These are phyloP conservation scores for Volutella citrinella DNA, from an alignment of 2,329 filamentous ascomycete genomes.

Conservation along the genomic window DNA sequence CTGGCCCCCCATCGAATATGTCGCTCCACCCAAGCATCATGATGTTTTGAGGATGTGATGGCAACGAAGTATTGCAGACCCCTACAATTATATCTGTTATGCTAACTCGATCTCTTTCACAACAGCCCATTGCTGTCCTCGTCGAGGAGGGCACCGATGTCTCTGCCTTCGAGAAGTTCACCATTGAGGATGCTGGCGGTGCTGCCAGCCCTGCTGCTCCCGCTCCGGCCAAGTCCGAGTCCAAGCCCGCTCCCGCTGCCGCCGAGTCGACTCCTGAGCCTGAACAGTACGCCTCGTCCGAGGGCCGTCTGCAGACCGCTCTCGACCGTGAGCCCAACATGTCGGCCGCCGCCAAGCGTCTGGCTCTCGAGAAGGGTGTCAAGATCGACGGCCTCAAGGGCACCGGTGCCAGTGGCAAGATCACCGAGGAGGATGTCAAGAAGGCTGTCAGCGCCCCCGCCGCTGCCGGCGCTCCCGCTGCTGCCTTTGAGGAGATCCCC, in stretches of 20 bases:
- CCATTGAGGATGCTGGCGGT: conserved; percentile 85
- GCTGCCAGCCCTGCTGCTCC: conserved; percentile 60
- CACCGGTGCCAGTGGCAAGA: conserved; percentile 77
- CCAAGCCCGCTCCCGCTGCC: conserved; percentile 53
- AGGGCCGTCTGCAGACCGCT: conserved; percentile 75
- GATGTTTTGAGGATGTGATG: no score
- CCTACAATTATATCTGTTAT: no score
- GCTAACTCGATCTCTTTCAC: conserved; percentile 12
- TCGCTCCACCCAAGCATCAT: no score
- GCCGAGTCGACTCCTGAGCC: conserved; percentile 47
- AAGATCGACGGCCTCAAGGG: conserved; percentile 79
- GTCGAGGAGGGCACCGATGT: conserved; percentile 90
- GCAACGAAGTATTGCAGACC: no score
- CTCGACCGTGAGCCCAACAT: conserved; percentile 80
- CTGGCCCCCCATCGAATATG: no score
- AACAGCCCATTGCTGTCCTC: conserved; percentile 89
- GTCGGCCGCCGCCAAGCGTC: conserved; percentile 69
- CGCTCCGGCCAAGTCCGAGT: conserved; percentile 62
- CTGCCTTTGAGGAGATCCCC: conserved; percentile 79
- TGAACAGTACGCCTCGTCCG: conserved; percentile 69
- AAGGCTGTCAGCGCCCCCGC: conserved; percentile 66
- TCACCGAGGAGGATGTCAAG: conserved; percentile 91
- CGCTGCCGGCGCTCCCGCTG: conserved; percentile 53
- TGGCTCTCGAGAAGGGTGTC: conserved; percentile 83
- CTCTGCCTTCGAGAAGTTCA: conserved; percentile 84